Percentiles rank a stretch among this genome's conserved stretches.
These are phyloP conservation scores for Aspergillus unguis DNA, from an alignment of 2,329 filamentous ascomycete species.

Conservation along the genomic window DNA sequence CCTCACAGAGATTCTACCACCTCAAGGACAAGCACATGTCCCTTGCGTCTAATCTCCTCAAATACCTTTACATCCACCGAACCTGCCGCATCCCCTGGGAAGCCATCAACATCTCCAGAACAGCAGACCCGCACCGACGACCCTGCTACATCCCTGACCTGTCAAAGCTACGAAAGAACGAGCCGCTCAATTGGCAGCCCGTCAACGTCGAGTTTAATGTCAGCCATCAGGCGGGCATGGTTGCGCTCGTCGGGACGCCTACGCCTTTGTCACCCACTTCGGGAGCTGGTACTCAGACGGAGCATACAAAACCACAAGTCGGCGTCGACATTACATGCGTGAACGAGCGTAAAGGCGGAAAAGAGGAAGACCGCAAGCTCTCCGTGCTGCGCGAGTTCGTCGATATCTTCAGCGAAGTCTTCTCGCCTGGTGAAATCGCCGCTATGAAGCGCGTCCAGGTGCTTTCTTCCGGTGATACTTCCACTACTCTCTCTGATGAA, in stretches of 20 bases:
- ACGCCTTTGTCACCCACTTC: constrained; percentile 12
- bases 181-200: constrained; percentile 4
- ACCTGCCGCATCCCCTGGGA: constrained; percentile 56
- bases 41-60: constrained; percentile 59
- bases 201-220: constrained; percentile 60
- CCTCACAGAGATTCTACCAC: constrained; percentile 50
- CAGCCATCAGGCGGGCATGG: constrained; percentile 61
- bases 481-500: not conserved
- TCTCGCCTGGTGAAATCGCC: constrained; percentile 53
- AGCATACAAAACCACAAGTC: constrained; percentile 37
- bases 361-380: constrained; percentile 43
- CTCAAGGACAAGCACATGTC: constrained; percentile 59
- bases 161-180: not conserved
- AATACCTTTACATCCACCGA: constrained; percentile 58
- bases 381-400: constrained; percentile 57
- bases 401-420: constrained; percentile 59
- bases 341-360: constrained; percentile 49
- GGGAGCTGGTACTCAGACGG: not conserved
- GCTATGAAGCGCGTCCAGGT: constrained; percentile 50
- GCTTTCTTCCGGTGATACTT: not conserved
- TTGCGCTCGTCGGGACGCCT: constrained; percentile 54
- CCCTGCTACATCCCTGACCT: constrained; percentile 52
- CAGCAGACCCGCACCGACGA: constrained; percentile 45
- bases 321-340: constrained; percentile 63
- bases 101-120: constrained; percentile 53